Evolutionary conservation across 345 rosid species (phyloP).

Genomic region (Nasturtium officinale): DNA sequence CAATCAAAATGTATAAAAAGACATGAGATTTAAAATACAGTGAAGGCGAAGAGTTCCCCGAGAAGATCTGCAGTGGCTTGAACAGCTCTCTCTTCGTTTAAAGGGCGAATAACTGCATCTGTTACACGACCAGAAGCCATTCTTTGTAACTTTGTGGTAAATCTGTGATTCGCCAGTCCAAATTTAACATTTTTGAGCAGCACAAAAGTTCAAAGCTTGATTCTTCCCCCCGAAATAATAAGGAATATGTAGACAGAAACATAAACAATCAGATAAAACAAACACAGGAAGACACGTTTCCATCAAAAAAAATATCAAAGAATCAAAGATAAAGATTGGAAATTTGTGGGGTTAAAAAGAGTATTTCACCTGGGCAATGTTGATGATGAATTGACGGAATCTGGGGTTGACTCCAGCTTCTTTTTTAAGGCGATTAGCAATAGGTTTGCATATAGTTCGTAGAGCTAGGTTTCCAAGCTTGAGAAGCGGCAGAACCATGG

Average conservation of each 20-base stretch:
- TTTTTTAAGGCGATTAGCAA: conserved; percentile 79
- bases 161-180: conserved; percentile 72
- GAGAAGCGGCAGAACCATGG: conserved; percentile 59
- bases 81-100: conserved; percentile 83
- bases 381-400: conserved; percentile 74
- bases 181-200: not conserved
- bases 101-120: conserved; percentile 72
- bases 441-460: conserved; percentile 73
- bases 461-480: conserved; percentile 86
- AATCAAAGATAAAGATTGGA: not conserved
- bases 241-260: not conserved
- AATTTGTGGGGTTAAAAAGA: not conserved
- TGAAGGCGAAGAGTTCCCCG: conserved; percentile 79
- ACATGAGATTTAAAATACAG: conserved; percentile 51
- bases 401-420: conserved; percentile 68
- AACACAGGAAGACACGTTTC: not conserved
- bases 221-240: not conserved
- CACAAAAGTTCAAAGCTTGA: not conserved
- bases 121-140: conserved; percentile 65
- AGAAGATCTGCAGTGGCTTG: conserved; percentile 87
- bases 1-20: conserved; percentile 6
- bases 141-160: conserved; percentile 69
- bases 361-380: conserved; percentile 65
- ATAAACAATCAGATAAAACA: not conserved
- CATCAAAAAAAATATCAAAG: not conserved